Conservation (phyloP, 2,329 filamentous ascomycete genomes). For the Fusarium algeriense region DNA sequence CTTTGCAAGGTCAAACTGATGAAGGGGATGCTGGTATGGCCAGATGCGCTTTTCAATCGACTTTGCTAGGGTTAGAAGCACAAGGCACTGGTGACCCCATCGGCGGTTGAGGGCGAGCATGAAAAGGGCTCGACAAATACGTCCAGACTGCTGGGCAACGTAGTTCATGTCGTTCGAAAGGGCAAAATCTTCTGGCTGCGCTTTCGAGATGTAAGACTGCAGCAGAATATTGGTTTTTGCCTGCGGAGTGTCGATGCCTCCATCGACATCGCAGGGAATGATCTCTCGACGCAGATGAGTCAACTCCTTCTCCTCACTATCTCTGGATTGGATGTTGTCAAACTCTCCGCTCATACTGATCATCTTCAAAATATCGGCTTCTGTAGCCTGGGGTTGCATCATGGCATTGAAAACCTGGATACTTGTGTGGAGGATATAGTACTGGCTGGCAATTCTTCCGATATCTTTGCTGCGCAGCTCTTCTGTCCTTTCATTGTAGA, state of each 20-base stretch:
- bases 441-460: slow-evolving; percentile 96
- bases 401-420: slow-evolving; percentile 96
- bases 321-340: slow-evolving; percentile 93
- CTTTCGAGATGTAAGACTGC: slow-evolving; percentile 92
- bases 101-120: slow-evolving; percentile 96
- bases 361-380: slow-evolving; percentile 95
- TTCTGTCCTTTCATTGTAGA: slow-evolving; percentile 95
- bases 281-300: slow-evolving; percentile 76
- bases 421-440: slow-evolving; percentile 92
- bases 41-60: slow-evolving; percentile 97
- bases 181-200: slow-evolving; percentile 91
- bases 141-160: slow-evolving; percentile 92
- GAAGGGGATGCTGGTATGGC: slow-evolving; percentile 93
- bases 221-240: slow-evolving; percentile 96
- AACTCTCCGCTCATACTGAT: slow-evolving; percentile 98
- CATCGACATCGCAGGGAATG: slow-evolving; percentile 82
- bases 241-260: slow-evolving; percentile 77
- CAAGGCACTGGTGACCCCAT: slow-evolving; percentile 96
- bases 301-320: slow-evolving; percentile 92
- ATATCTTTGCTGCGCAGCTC: slow-evolving; percentile 95
- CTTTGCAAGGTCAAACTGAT: slow-evolving; percentile 91
- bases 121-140: slow-evolving; percentile 94
- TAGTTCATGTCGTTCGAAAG: slow-evolving; percentile 93
- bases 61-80: slow-evolving; percentile 91
- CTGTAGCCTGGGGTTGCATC: slow-evolving; percentile 88